Evolutionary conservation across 257 asterid species (phyloP).

Genomic region (Solanum stenotomum): DNA sequence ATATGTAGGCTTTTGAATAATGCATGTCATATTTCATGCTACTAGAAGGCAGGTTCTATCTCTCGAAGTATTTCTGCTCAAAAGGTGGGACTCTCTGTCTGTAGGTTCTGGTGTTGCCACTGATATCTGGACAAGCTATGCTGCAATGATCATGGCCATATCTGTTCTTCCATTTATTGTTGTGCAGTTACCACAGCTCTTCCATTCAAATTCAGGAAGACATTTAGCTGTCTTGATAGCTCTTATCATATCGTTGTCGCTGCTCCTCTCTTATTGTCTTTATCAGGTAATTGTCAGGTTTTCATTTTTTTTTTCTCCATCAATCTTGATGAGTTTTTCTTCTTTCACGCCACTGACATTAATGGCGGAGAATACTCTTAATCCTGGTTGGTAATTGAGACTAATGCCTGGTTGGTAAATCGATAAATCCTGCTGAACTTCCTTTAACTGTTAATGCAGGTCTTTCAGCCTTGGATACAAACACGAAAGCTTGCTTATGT

Average conservation of each 20-base stretch:
- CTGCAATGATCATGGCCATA: slow-evolving; percentile 76
- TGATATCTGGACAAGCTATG: slow-evolving; percentile 82
- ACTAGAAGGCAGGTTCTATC: neutral
- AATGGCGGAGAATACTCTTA: neutral
- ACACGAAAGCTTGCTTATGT: slow-evolving; percentile 56
- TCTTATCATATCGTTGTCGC: slow-evolving; percentile 49
- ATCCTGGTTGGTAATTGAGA: neutral
- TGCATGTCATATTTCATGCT: neutral
- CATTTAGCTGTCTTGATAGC: slow-evolving; percentile 61
- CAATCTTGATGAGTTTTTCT: neutral
- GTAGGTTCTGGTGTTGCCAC: slow-evolving; percentile 85
- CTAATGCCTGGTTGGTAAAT: neutral
- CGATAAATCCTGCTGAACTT: neutral
- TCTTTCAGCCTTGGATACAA: slow-evolving; percentile 85
- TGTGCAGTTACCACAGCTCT: slow-evolving; percentile 67
- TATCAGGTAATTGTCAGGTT: slow-evolving; percentile 55
- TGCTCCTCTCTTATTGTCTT: slow-evolving; percentile 63
- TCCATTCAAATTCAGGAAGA: slow-evolving; percentile 51
- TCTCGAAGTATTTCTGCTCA: neutral
- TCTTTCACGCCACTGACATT: neutral
- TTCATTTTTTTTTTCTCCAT: neutral
- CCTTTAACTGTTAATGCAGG: slow-evolving; percentile 27
- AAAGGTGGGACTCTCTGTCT: slow-evolving; percentile 4
- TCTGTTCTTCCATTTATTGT: slow-evolving; percentile 72
- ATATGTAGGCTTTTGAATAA: neutral